A percentile compares a stretch with the other conserved stretches of the same genome.
phyloP scores from a whole-genome alignment of 306 rosid genomes.

The Hippophae tibetana region DNA sequence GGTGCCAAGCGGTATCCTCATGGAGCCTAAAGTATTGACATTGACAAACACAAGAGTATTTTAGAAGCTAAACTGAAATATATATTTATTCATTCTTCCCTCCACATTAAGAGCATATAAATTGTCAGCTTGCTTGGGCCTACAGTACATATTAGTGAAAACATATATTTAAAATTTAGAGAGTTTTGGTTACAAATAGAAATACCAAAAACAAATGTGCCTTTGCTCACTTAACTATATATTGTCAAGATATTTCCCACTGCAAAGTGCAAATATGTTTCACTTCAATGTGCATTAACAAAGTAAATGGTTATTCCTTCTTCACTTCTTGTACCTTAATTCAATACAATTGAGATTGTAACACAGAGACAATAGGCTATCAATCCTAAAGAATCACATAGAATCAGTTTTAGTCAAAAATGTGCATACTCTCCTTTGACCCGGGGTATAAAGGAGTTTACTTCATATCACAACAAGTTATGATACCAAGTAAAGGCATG shows the following conservation, averaged over 20 bases:
- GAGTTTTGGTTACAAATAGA: too few relatives aligned
- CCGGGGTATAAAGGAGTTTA: neutral
- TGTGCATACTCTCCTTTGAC: neutral
- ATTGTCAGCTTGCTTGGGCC: neutral
- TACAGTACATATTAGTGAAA: neutral
- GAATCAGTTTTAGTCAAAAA: neutral
- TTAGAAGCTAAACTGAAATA: neutral
- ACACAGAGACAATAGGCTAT: neutral
- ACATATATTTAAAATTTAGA: too few relatives aligned
- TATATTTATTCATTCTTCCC: too few relatives aligned
- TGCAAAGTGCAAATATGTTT: too few relatives aligned
- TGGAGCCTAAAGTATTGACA: conserved; percentile 44
- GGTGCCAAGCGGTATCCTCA: conserved; percentile 97
- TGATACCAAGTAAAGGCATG: neutral
- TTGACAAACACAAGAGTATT: conserved; percentile 5
- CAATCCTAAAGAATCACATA: neutral
- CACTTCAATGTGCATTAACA: too few relatives aligned
- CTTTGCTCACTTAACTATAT: too few relatives aligned
- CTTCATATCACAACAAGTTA: neutral
- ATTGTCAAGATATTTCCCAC: too few relatives aligned
- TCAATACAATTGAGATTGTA: too few relatives aligned
- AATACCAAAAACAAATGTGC: too few relatives aligned
- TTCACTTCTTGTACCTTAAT: too few relatives aligned
- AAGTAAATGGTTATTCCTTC: too few relatives aligned
- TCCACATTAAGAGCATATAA: neutral